These are phyloP conservation scores for Stenocarpella maydis DNA, from an alignment of 2,329 filamentous ascomycete genomes.

Conservation along the genomic window DNA sequence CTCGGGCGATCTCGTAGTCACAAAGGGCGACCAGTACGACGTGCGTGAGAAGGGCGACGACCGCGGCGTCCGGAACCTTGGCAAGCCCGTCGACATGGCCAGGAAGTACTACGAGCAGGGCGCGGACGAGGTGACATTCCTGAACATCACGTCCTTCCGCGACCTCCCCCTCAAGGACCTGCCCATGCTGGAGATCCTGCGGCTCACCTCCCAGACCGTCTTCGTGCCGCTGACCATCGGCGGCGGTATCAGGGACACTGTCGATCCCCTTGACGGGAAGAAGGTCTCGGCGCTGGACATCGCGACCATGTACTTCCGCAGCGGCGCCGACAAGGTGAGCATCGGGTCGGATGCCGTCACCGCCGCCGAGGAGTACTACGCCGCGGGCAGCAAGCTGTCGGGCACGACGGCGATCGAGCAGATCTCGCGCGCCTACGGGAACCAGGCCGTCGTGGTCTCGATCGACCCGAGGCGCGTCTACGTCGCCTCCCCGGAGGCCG, in stretches of 20 bases:
- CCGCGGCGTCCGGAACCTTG: constrained; percentile 82
- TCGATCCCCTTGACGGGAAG: constrained; percentile 81
- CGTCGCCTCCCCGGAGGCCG: constrained; percentile 63
- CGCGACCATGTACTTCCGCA: constrained; percentile 96
- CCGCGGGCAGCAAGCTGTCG: constrained; percentile 70
- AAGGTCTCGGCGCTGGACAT: constrained; percentile 90
- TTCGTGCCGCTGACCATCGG: constrained; percentile 97
- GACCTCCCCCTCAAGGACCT: constrained; percentile 92
- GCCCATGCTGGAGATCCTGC: constrained; percentile 94
- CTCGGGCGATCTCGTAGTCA: constrained; percentile 92
- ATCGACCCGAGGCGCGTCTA: constrained; percentile 94
- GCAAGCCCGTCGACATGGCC: constrained; percentile 96
- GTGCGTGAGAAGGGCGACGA: constrained; percentile 84
- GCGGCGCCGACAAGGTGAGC: constrained; percentile 95
- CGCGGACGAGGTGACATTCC: constrained; percentile 94
- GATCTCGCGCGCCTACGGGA: constrained; percentile 92
- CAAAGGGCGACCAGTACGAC: constrained; percentile 98
- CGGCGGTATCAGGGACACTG: constrained; percentile 91
- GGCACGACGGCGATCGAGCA: constrained; percentile 94
- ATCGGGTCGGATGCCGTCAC: constrained; percentile 95
- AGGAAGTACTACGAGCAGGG: constrained; percentile 94
- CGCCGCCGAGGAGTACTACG: constrained; percentile 91
- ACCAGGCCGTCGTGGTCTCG: constrained; percentile 95
- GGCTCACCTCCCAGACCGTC: constrained; percentile 85
- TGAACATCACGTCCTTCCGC: constrained; percentile 98